Evolutionary conservation across 805 yeast genomes (phyloP).

Genomic region (Ogataea dorogensis): DNA sequence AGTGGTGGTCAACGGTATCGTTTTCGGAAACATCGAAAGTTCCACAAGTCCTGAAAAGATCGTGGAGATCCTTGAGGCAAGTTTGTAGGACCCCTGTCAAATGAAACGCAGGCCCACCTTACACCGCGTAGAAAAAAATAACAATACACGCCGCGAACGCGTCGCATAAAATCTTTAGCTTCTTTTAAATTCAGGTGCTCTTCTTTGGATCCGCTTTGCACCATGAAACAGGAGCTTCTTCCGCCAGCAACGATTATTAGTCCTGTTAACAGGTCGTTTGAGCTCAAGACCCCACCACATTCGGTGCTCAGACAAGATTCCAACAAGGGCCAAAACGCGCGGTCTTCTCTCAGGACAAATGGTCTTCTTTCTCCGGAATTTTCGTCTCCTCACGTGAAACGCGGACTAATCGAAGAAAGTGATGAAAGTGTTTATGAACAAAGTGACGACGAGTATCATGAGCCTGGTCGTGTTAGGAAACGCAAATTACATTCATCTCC

Average conservation of each 20-base stretch:
- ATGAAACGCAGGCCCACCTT: slow-evolving; percentile 16
- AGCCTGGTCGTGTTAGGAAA: slow-evolving; percentile 14
- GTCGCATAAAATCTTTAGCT: slow-evolving; percentile 8
- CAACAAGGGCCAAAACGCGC: slow-evolving; percentile 9
- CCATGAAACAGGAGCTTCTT: slow-evolving; percentile 19
- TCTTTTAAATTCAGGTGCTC: slow-evolving; percentile 14
- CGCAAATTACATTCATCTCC: slow-evolving; percentile 18
- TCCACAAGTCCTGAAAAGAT: slow-evolving; percentile 52
- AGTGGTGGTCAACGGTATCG: slow-evolving; percentile 67
- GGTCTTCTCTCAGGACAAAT: slow-evolving; percentile 12
- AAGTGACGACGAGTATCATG: slow-evolving; percentile 19
- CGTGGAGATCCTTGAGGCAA: slow-evolving; percentile 37
- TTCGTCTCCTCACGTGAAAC: slow-evolving; percentile 46
- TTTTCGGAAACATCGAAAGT: slow-evolving; percentile 56
- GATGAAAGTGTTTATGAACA: slow-evolving; percentile 5
- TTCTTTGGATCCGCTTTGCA: slow-evolving; percentile 9
- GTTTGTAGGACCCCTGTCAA: slow-evolving; percentile 9
- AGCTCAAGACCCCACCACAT: slow-evolving; percentile 33
- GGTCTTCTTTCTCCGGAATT: slow-evolving; percentile 40
- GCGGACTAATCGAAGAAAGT: slow-evolving; percentile 13
- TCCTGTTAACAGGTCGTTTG: slow-evolving; percentile 27
- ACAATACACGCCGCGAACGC: slow-evolving; percentile 14
- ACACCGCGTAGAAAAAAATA: slow-evolving; percentile 14
- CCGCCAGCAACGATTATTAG: slow-evolving; percentile 29
- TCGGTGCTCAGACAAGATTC: slow-evolving; percentile 24